Evolutionary conservation across 805 yeast species (phyloP), one percentile per base, ranked within the genome.

Genomic region (Cyberlindnera suaveolens): DNA sequence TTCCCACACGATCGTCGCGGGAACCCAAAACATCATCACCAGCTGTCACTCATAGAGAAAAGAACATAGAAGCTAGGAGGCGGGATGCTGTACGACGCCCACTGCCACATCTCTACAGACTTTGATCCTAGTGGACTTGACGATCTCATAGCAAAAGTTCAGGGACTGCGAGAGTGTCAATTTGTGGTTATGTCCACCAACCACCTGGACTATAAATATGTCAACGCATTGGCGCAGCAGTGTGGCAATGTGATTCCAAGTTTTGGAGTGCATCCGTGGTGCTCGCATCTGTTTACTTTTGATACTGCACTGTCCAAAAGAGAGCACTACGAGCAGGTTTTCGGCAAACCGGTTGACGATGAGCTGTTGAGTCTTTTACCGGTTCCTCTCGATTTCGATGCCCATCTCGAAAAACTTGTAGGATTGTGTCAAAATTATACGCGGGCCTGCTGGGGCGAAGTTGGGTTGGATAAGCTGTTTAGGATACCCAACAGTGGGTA

Each of bases 191-290:
- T 77, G 83, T 68, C 78, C 15, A 72, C 77, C 2, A 74, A 69
- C 45, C 67, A 62, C 32, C 53, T 54, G 29, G 78, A 73, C 45
- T 38, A 55, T 11, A 45, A 55, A 3, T 44, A 60, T 42, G 63
- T 68, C 5, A 20, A 46, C 19, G 37, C 49, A 19, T 43, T 61
- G 18, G 49, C 51, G 3, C 14, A 38, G 4, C 47, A 72, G 1
- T 15, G 36, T 4, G 38, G 42, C 5, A 42, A 40, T 11, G 42
- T 53, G 17, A 57, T 65, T 8, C 75, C 82, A 0, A 74, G 75
- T 33, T 75, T 77, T 55, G 96, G 98, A 0, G 67, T 88, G 1
- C 99, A 91, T 62, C 99, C 99, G 0, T 91, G 98, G 98, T 90
- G 77, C 55, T 64, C 80, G 3, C 96, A 90, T 59, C 49, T 82